Base-by-base conservation (phyloP, 2,329 filamentous ascomycete genomes). In the Alternaria sp. region DNA sequence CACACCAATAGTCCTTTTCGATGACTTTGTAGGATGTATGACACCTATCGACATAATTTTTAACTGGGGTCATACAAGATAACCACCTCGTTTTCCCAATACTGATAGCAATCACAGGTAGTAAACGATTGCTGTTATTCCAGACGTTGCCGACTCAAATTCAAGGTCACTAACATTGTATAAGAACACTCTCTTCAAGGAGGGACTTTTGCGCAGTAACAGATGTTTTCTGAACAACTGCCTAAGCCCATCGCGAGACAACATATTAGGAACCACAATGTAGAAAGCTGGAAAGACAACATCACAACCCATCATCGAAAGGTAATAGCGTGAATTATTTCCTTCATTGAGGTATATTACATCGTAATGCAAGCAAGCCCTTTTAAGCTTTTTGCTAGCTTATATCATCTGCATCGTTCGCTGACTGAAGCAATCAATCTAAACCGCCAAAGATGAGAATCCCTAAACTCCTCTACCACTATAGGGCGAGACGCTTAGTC, bases 401-500 rank as follows among this genome's bases (percentile, higher is more conserved):
- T 61, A 66, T 70, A 56, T 71, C 66, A 48, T 71, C 62, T 63
- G 61, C 66, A 62, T 66, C 60, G 52, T 49, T 61, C 48, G 59
- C 59, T 56, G 62, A 70, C 30, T 56, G 62, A 63, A 56, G 51
- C 59, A 59, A 44, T 68, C 71, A 73, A 66, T 74, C 66, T 70
- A 73, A 70, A 64, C 67, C 61, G 52, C 59, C 64, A 65, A 70
- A 49, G 49, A 66, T 61, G 59, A 64, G 65, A 65, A 68, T 64
- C 59, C 66, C 63, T 54, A 65, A 65, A 69, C 63, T 63, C 65
- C 65, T 58, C 63, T 38, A 55, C 61, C 59, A 54, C 62, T 59
- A 32, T 32, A 12, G 59, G 38, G 55, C 42, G 59, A 72, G 55
- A 64, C 56, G 57, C 68, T 86, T 91, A 94, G 77, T 93, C 88